A percentile compares a stretch with the other conserved stretches of the same genome.
Conservation (phyloP, 768 basidiomycete species). For the Rhodosporidiobolus odoratus region DNA sequence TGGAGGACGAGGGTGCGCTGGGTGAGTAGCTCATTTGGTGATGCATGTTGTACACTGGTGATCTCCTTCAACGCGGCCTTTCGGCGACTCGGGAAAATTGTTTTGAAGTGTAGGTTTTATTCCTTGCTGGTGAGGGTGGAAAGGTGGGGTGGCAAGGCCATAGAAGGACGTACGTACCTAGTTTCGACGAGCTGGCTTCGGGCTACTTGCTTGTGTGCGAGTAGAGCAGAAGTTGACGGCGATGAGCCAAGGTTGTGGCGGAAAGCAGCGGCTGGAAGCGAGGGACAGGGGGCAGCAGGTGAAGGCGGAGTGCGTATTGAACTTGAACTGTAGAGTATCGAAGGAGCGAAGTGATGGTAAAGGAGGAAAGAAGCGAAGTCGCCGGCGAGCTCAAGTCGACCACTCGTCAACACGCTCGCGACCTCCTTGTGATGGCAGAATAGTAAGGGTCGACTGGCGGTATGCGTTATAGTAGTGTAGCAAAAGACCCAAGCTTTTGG, state of each 20-base stretch:
- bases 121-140: not conserved
- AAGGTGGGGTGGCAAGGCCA: not conserved
- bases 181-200: not conserved
- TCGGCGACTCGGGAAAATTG: slow-evolving; percentile 19
- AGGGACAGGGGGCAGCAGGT: not conserved
- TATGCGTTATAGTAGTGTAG: not conserved
- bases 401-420: not conserved
- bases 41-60: slow-evolving; percentile 23
- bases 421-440: no score
- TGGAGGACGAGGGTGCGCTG: no score
- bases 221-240: no score
- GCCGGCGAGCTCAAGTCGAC: not conserved
- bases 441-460: not conserved
- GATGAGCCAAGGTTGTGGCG: no score
- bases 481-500: no score
- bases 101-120: slow-evolving; percentile 22
- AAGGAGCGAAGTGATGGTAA: not conserved
- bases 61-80: slow-evolving; percentile 28
- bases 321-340: not conserved
- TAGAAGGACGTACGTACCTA: not conserved
- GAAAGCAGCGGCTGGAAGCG: no score
- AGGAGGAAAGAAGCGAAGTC: not conserved
- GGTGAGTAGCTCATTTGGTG: slow-evolving; percentile 22
- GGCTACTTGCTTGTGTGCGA: not conserved
- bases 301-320: not conserved